Base-by-base conservation (phyloP, 2,329 filamentous ascomycete genomes). In the Nemania sp. region DNA sequence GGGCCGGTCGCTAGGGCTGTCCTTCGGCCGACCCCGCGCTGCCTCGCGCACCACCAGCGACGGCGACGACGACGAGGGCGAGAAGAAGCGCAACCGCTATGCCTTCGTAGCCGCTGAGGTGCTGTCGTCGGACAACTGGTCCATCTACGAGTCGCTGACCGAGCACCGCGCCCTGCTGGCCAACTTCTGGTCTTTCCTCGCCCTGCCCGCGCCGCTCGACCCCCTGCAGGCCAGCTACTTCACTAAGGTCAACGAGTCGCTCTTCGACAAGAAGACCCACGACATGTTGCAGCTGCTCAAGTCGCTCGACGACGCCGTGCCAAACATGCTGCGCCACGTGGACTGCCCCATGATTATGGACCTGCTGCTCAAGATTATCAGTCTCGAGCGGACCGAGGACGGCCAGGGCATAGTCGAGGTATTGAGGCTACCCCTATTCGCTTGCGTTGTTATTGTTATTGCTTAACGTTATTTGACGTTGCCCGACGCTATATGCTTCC, bases 301-400 rank as follows among this genome's bases (percentile, higher is more conserved):
- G 70, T 87, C 85, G 2, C 75, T 96, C 43, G 88, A 94, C 28
- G 84, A 87, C 48, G 89, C 94, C 34, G 84, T 99, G 19, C 80
- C 89, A 11, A 86, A 91, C 60, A 88, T 99, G 76, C 80, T 99
- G 52, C 88, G 89, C 65, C 94, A 99, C 71, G 91, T 99, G 28
- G 94, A 99, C 70, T 96, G 91, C 64, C 93, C 94, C 0, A 96
- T 97, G 88, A 87, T 99, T 33, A 99, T 99, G 94, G 94, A 99
- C 70, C 78, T 99, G 17, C 75, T 99, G 46, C 80, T 99, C 60
- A 97, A 97, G 73, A 97, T 97, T 55, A 96, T 99, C 67, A 96
- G 91, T 64, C 78, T 99, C 55, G 94, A 99, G 72, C 93, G 95
- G 67, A 89, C 86, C 28, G 93, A 97, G 62, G 90, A 88, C 44